Evolutionary conservation across 352 stramenopile genomes (phyloP), one percentile per base, ranked within the genome.

Genomic region (Pythium rishiriense): DNA sequence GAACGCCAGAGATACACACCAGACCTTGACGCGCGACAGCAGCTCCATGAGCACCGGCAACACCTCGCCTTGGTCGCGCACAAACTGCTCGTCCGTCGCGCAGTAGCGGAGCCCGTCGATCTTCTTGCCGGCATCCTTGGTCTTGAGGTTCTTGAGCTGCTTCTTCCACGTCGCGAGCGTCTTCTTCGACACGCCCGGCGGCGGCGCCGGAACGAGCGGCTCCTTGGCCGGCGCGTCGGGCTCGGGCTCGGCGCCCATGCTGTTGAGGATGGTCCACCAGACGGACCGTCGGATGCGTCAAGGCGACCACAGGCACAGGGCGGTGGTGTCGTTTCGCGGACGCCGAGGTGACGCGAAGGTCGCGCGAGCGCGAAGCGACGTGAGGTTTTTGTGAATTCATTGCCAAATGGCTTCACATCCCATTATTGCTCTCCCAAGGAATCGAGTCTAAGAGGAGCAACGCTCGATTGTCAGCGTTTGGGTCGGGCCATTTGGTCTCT

Each of bases 71-170:
- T 74, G 53, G 24, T 92, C 73, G 7, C 87, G 70, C 35, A 92
- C 74, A 55, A 90, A 92, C 28, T 56, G 50, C 17, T 83, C 72
- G 45, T 87, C 72, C 43, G 84, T 68, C 3, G 63, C 68, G 26
- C 79, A 89, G 56, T 82, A 88, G 19, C 56, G 69, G 12, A 86
- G 53, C 0, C 72, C 81, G n/a, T 88, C 79, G 12, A 76, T 69
- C 33, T 89, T 92, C 65, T 87, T 92, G 48, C 39, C 70, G 0
- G 66, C 37, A 57, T 92, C 81, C 73, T 88, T 92, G n/a, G 74
- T 59, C 52, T 89, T 90, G 19, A 92, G 67, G 31, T 76, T 74
- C 60, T 88, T 89, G 57, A 66, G 41, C 41, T 85, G 78, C 55
- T 80, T 88, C 37, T 87, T 92, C 64, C 64, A 71, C 31, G 54